These are phyloP conservation scores for Colletotrichum chlorophyti DNA, from an alignment of 2,329 filamentous ascomycete genomes.

Conservation along the genomic window DNA sequence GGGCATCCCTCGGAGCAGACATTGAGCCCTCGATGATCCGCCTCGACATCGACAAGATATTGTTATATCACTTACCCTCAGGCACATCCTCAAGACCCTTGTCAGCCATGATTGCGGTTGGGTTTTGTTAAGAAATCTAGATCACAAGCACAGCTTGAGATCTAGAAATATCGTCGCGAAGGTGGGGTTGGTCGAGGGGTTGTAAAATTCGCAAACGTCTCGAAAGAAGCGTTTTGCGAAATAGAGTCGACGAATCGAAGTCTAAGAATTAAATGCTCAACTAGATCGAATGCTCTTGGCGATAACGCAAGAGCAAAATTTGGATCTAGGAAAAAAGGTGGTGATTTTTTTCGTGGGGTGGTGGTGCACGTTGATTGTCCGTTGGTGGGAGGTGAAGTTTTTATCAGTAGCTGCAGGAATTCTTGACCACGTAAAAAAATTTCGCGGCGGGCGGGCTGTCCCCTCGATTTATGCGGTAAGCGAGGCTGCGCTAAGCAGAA, in stretches of 20 bases:
- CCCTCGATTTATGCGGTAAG: conserved; percentile 30
- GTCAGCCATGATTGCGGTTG: conserved; percentile 95
- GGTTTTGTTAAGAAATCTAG: conserved; percentile 62
- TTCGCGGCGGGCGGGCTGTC: conserved; percentile 33
- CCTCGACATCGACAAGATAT: background rate
- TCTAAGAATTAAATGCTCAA: conserved; percentile 36
- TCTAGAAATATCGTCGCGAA: conserved; percentile 54
- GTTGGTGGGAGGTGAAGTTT: conserved; percentile 34
- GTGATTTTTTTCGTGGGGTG: conserved; percentile 31
- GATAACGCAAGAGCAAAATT: conserved; percentile 49
- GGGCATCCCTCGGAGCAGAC: background rate
- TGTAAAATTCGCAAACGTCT: conserved; percentile 45
- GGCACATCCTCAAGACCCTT: conserved; percentile 99
- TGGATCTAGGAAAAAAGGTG: conserved; percentile 47
- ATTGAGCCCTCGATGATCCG: background rate
- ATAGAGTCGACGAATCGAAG: conserved; percentile 36
- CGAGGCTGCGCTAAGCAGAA: conserved; percentile 26
- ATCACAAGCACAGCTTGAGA: conserved; percentile 83
- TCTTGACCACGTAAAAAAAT: conserved; percentile 43
- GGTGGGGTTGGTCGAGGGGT: conserved; percentile 37
- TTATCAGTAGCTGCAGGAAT: conserved; percentile 25
- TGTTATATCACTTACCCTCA: conserved; percentile 61
- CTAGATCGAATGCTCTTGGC: conserved; percentile 57
- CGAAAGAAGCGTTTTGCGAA: conserved; percentile 22
- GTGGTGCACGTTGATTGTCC: conserved; percentile 37